Evolutionary conservation across 495 filamentous ascomycete genomes (phyloP).

Genomic region (Hypoxylon fragiforme): DNA sequence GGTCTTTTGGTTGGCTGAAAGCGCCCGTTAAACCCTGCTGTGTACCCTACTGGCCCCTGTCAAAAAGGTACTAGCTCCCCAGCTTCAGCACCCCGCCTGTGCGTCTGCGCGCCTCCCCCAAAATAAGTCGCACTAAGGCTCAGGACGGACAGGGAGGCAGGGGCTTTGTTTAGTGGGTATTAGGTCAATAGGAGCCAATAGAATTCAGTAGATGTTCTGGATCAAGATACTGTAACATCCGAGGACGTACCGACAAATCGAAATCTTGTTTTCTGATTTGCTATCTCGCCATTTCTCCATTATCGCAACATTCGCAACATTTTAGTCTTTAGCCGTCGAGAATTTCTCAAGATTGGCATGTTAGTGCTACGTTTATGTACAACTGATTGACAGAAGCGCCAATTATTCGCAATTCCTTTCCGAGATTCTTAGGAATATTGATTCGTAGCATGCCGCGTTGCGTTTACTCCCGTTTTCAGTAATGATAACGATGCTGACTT

Average conservation of each 20-base stretch:
- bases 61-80: slow-evolving; percentile 9
- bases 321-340: not conserved
- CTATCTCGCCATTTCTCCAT: slow-evolving; percentile 6
- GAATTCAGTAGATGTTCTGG: not conserved
- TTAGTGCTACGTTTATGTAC: not conserved
- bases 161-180: slow-evolving; percentile 34
- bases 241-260: slow-evolving; percentile 12
- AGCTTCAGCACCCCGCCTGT: slow-evolving; percentile 23
- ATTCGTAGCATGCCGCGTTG: not conserved
- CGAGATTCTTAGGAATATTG: not conserved
- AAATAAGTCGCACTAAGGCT: slow-evolving; percentile 11
- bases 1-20: slow-evolving; percentile 29
- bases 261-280: not conserved
- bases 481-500: no score
- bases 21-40: slow-evolving; percentile 1
- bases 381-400: no score
- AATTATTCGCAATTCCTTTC: no score
- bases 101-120: not conserved
- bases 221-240: slow-evolving; percentile 2
- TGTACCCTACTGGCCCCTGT: slow-evolving; percentile 2
- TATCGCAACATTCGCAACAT: not conserved
- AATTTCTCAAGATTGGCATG: not conserved
- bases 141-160: slow-evolving; percentile 16
- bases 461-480: slow-evolving; percentile 5
- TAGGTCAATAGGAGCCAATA: slow-evolving; percentile 29